Percentiles rank a stretch among this genome's conserved stretches.
Conservation (phyloP, 768 basidiomycete genomes). For the Baorangia bicolor region DNA sequence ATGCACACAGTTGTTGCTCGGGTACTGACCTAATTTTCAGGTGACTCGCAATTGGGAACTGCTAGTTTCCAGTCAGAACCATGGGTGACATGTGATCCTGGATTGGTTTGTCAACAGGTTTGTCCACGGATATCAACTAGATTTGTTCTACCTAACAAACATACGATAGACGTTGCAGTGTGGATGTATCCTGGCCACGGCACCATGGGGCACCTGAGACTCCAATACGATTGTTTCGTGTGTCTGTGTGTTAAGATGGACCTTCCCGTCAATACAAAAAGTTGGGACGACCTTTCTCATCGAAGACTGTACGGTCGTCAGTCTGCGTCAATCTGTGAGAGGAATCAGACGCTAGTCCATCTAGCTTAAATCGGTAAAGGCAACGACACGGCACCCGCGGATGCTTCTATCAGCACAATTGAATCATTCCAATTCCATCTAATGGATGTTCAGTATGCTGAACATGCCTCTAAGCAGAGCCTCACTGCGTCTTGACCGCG, state of each 20-base stretch:
- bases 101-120: slow-evolving; percentile 1
- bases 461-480: background rate
- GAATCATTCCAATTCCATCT: background rate
- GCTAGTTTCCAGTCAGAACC: background rate
- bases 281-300: background rate
- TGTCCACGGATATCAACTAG: background rate
- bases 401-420: slow-evolving; percentile 6
- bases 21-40: background rate
- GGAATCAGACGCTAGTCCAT: background rate
- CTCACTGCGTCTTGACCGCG: background rate
- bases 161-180: background rate
- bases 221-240: background rate
- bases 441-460: background rate
- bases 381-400: slow-evolving; percentile 3
- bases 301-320: background rate
- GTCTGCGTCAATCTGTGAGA: slow-evolving; percentile 10
- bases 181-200: background rate
- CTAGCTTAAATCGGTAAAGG: slow-evolving; percentile 21
- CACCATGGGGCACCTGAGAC: background rate
- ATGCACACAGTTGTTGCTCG: background rate
- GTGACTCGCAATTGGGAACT: background rate
- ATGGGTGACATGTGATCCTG: background rate
- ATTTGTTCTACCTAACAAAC: slow-evolving; percentile 7
- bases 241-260: background rate
- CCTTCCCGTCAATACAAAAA: background rate